A percentile compares a stretch with the other conserved stretches of the same genome.
Conservation (phyloP, 768 basidiomycete species). For the Tylopilus intermedius region DNA sequence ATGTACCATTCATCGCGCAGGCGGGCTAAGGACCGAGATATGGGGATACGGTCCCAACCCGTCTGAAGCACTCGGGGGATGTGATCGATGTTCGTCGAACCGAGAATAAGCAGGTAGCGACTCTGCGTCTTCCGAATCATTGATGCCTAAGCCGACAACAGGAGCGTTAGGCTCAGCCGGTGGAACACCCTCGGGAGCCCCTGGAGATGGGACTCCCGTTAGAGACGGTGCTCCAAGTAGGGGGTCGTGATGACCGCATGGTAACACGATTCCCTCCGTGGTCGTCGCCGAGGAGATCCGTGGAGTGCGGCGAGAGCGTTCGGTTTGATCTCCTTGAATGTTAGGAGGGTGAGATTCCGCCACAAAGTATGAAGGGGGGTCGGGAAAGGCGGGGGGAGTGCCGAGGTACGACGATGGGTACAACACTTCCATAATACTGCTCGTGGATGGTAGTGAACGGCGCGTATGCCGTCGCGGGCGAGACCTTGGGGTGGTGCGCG, state of each 20-base stretch:
- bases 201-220: constrained; percentile 13
- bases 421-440: constrained; percentile 22
- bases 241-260: not conserved
- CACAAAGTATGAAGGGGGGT: constrained; percentile 19
- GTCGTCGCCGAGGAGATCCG: not conserved
- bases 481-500: not conserved
- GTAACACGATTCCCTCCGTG: not conserved
- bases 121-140: constrained; percentile 1
- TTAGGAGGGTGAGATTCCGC: not conserved
- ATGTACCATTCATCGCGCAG: not conserved
- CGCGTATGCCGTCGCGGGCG: constrained; percentile 3
- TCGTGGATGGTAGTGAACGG: constrained; percentile 18
- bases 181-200: not conserved
- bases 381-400: constrained; percentile 6
- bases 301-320: not conserved
- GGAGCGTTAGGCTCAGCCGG: not conserved
- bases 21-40: constrained; percentile 8
- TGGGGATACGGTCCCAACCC: constrained; percentile 22
- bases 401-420: constrained; percentile 19
- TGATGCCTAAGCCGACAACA: constrained; percentile 3
- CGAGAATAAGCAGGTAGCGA: constrained; percentile 22
- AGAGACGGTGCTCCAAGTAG: constrained; percentile 6
- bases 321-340: not conserved
- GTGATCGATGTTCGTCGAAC: constrained; percentile 19
- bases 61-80: constrained; percentile 8